Evolutionary conservation across 2,329 filamentous ascomycete species (phyloP).

Genomic region (Rhexocercosporidium sp.): DNA sequence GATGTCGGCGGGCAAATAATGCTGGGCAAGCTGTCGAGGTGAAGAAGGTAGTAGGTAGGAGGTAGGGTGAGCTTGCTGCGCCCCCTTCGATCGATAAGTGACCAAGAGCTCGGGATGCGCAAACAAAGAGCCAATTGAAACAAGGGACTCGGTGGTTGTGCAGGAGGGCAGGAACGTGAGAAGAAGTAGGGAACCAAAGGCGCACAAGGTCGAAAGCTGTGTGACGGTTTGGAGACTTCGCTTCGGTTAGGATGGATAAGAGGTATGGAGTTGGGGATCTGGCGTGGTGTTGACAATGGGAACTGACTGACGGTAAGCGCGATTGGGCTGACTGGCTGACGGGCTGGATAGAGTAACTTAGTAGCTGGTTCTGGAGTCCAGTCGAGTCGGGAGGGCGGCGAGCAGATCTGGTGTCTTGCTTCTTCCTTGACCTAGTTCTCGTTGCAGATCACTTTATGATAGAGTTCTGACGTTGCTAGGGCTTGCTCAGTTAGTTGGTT

Average conservation of each 20-base stretch:
- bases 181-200: neutral
- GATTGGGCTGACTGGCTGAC: too few species aligned
- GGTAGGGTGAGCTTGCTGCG: neutral
- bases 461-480: neutral
- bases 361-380: too few species aligned
- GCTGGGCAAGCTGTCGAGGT: neutral
- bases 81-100: too few species aligned
- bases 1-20: neutral
- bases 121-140: conserved; percentile 12
- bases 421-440: neutral
- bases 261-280: neutral
- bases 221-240: neutral
- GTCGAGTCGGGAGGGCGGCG: neutral
- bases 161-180: neutral
- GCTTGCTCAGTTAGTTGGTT: too few species aligned
- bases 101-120: conserved; percentile 12
- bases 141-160: conserved; percentile 11
- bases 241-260: neutral
- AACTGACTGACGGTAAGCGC: neutral
- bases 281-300: neutral
- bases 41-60: too few species aligned
- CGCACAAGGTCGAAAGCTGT: conserved; percentile 6
- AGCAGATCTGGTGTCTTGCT: neutral
- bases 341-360: too few species aligned
- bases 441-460: neutral